phyloP scores from a whole-genome alignment of 306 rosid species.

The Casuarina equisetifolia region DNA sequence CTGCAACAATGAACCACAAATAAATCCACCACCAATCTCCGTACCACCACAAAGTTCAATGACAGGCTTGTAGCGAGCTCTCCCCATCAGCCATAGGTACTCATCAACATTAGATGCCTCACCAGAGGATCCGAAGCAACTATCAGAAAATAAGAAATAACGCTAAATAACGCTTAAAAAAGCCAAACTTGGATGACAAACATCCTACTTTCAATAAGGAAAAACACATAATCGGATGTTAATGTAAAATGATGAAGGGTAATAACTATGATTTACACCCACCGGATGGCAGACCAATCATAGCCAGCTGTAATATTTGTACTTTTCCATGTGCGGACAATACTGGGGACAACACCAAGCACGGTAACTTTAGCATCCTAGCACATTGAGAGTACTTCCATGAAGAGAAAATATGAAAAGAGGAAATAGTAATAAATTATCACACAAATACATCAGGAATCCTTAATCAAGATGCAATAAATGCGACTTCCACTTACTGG shows the following conservation, averaged over 20 bases:
- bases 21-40: slow-evolving; percentile 91
- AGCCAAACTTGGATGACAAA: background rate
- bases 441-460: background rate
- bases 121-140: slow-evolving; percentile 92
- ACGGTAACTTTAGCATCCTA: slow-evolving; percentile 84
- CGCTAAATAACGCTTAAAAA: background rate
- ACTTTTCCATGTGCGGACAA: slow-evolving; percentile 86
- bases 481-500: background rate
- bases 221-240: slow-evolving; percentile 23
- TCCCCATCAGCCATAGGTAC: slow-evolving; percentile 96
- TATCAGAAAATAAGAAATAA: slow-evolving; percentile 28
- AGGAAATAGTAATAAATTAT: background rate
- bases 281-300: slow-evolving; percentile 94
- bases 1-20: slow-evolving; percentile 82
- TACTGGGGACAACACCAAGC: slow-evolving; percentile 96
- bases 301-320: slow-evolving; percentile 61
- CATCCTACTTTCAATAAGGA: slow-evolving; percentile 19
- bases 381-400: slow-evolving; percentile 8
- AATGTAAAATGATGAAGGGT: slow-evolving; percentile 10
- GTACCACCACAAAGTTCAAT: slow-evolving; percentile 98
- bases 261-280: slow-evolving; percentile 30
- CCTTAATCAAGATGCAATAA: background rate
- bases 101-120: slow-evolving; percentile 95
- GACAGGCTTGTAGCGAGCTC: slow-evolving; percentile 86
- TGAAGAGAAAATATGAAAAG: background rate